Conservation (phyloP, 805 yeast genomes). For the Lachancea waltii region DNA sequence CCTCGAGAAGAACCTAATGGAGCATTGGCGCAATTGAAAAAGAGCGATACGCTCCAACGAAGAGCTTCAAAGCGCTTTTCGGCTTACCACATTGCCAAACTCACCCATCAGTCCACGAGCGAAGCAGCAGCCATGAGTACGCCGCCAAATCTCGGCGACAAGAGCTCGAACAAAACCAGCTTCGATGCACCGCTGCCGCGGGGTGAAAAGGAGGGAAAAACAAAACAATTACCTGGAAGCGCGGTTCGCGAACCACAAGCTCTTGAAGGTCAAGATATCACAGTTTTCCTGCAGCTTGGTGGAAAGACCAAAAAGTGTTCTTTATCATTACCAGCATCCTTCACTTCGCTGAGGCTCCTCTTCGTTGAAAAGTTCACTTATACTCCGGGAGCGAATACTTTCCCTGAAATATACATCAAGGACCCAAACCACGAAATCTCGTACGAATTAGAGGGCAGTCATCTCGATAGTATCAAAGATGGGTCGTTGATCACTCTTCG, state of each 20-base stretch:
- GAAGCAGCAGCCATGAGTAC: slow-evolving; percentile 11
- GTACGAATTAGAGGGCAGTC: slow-evolving; percentile 74
- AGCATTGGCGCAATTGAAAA: slow-evolving; percentile 72
- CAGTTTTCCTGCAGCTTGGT: slow-evolving; percentile 44
- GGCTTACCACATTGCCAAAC: slow-evolving; percentile 83
- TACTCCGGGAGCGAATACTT: slow-evolving; percentile 61
- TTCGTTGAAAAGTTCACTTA: slow-evolving; percentile 87
- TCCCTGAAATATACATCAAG: slow-evolving; percentile 73
- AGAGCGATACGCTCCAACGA: slow-evolving; percentile 76
- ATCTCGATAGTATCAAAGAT: slow-evolving; percentile 48
- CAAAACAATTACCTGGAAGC: background rate
- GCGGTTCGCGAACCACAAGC: background rate
- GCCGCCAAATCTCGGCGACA: slow-evolving; percentile 1
- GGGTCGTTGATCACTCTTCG: slow-evolving; percentile 54
- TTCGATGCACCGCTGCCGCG: too few relatives aligned
- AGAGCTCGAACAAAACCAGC: background rate
- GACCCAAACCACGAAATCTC: slow-evolving; percentile 54
- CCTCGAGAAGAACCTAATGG: slow-evolving; percentile 33
- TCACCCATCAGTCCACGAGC: slow-evolving; percentile 41
- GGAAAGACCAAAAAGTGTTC: slow-evolving; percentile 50
- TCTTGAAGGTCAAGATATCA: slow-evolving; percentile 4
- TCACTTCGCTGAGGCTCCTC: slow-evolving; percentile 50
- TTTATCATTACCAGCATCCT: slow-evolving; percentile 28
- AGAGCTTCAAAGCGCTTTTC: slow-evolving; percentile 92
- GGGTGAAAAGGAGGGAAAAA: too few relatives aligned